Evolutionary conservation across 306 rosid genomes (phyloP), one percentile per base, ranked within the genome.

Genomic region (Potentilla sterilis): DNA sequence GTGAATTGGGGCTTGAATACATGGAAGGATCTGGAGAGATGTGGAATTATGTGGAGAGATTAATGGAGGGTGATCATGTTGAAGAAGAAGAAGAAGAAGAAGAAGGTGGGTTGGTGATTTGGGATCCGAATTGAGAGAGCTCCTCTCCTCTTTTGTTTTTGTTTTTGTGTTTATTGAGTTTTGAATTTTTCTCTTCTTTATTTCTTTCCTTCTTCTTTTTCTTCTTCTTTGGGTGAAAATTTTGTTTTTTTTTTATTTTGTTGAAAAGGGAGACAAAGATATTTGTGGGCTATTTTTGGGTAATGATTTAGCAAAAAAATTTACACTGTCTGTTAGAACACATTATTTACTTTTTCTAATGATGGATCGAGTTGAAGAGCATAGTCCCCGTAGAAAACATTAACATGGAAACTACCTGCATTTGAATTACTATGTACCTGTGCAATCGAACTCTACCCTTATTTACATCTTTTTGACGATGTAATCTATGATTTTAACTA

Each of bases 51-150:
- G 37, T 43, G 24, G 32, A 46, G 43, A 79, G 49, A 9, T 42
- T 24, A 46, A 19, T 59, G 28, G 73, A 15, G 49, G 67, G 37
- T 58, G 76, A 78, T 72, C 68, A 51, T 28, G 58, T 24, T 47
- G 52, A 6, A 16, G 44, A 51, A 9, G 44, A 10, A 28, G 73
- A 21, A 4, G 35, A 24, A 38, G 19, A 14, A 15, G 2, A n/a
- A n/a, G n/a, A n/a, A 28, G 76, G 7, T 2, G 67, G 9, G 62
- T 51, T 40, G n/a, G n/a, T 41, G 80, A 48, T 61, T 80, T 75
- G 80, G 73, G 84, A 70, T 70, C 80, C 63, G 80, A 74, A 67
- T 37, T 58, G 49, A 47, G 70, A 55, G 62, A 44, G 51, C 66
- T 48, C 75, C 42, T 35, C 22, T 63, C 68, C 68, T 63, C 43